Evolutionary conservation across 129 eudicot species (phyloP).

Genomic region (Cynara cardunculus): DNA sequence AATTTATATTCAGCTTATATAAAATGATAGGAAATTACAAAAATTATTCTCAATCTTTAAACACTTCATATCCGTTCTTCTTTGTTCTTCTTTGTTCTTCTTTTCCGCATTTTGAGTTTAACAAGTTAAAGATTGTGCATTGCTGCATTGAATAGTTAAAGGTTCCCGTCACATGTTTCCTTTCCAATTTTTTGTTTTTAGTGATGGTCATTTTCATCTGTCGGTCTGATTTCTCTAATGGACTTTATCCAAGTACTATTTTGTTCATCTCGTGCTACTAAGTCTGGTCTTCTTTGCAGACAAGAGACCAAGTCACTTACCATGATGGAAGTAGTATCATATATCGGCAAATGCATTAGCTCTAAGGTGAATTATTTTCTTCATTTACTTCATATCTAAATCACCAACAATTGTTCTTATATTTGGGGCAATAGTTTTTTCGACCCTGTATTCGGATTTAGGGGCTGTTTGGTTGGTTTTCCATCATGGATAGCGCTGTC

Average conservation of each 20-base stretch:
- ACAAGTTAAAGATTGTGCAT: not conserved
- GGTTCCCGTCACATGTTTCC: not conserved
- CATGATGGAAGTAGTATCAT: conserved; percentile 27
- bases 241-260: not conserved
- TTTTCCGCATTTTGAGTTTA: too few relatives aligned
- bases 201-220: not conserved
- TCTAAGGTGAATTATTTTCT: conserved; percentile 30
- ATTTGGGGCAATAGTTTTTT: not conserved
- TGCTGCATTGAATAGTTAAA: not conserved
- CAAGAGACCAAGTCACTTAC: conserved; percentile 40
- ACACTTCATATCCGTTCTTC: not conserved
- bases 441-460: not conserved
- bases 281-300: conserved; percentile 25
- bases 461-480: too few relatives aligned
- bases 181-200: not conserved
- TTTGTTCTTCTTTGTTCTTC: too few relatives aligned
- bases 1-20: not conserved
- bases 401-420: not conserved
- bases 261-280: not conserved
- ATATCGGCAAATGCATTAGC: conserved; percentile 27
- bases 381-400: not conserved
- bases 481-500: too few relatives aligned
- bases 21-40: not conserved
- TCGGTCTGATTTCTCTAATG: not conserved
- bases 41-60: not conserved